Evolutionary conservation across 306 rosid genomes (phyloP).

Genomic region (Calophaca sinica): DNA sequence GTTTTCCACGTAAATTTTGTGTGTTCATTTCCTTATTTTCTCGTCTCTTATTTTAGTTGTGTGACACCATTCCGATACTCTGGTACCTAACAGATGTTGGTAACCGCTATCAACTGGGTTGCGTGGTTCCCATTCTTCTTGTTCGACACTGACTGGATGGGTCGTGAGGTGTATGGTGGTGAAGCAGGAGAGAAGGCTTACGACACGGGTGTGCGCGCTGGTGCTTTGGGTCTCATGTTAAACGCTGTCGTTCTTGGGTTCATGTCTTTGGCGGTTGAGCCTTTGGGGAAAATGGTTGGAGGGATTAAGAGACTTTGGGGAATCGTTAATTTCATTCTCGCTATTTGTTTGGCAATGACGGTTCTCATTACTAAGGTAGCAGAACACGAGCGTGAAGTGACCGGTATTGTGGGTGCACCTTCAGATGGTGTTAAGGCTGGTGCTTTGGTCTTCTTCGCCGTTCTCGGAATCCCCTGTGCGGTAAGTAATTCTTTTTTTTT

Average conservation of each 20-base stretch:
- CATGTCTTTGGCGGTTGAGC: conserved; percentile 41
- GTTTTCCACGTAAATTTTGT: too few relatives aligned
- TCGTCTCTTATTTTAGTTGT: too few relatives aligned
- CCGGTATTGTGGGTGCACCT: conserved; percentile 10
- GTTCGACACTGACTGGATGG: too few relatives aligned
- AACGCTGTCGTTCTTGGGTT: conserved; percentile 40
- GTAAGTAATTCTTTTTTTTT: conserved; percentile 36
- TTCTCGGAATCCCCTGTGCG: conserved; percentile 73
- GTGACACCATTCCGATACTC: too few relatives aligned
- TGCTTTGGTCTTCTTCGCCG: conserved; percentile 58
- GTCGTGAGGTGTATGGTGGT: too few relatives aligned
- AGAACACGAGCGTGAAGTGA: background rate
- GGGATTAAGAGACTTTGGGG: conserved; percentile 44
- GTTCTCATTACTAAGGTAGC: conserved; percentile 27
- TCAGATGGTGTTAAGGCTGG: conserved; percentile 46
- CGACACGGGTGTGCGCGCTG: too few relatives aligned
- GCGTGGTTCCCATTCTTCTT: too few relatives aligned
- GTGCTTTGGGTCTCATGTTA: background rate
- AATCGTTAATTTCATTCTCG: conserved; percentile 35
- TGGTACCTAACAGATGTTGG: too few relatives aligned
- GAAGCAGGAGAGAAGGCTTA: too few relatives aligned
- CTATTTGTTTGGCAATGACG: conserved; percentile 40
- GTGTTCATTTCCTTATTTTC: too few relatives aligned
- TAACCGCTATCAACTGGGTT: too few relatives aligned
- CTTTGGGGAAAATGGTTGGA: conserved; percentile 30